These are phyloP conservation scores for Colletotrichum sp. DNA, from an alignment of 2,329 filamentous ascomycete genomes.

Conservation along the genomic window DNA sequence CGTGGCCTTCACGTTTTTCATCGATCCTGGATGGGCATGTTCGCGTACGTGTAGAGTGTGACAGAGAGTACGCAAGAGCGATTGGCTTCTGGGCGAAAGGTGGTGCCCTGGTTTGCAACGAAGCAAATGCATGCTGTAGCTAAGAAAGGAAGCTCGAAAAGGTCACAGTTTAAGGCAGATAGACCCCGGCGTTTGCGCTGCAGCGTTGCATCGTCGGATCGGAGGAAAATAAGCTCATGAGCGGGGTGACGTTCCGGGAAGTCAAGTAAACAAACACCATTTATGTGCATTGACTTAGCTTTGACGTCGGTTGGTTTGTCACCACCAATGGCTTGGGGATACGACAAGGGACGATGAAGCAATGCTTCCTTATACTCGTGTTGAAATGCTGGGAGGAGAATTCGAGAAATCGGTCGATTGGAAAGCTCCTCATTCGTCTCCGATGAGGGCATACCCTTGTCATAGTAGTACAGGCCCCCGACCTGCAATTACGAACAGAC, in stretches of 20 bases:
- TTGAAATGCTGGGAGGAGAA: rapidly evolving
- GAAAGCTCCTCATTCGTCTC: neutral
- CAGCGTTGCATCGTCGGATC: neutral
- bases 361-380: neutral
- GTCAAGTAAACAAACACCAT: neutral
- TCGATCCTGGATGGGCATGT: rapidly evolving
- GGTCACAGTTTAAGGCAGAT: neutral
- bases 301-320: neutral
- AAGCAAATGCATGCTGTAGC: neutral
- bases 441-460: neutral
- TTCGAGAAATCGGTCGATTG: neutral
- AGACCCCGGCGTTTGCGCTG: neutral
- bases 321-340: neutral
- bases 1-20: neutral
- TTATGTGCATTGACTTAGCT: neutral
- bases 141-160: neutral
- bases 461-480: no score
- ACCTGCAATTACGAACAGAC: neutral
- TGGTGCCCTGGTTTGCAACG: neutral
- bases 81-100: neutral
- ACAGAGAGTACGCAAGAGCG: neutral
- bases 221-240: neutral
- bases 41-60: neutral
- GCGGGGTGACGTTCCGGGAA: neutral
- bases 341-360: neutral